Evolutionary conservation across 768 basidiomycete genomes (phyloP), one percentile per base, ranked within the genome.

Genomic region (Panaeolus cyanescens): DNA sequence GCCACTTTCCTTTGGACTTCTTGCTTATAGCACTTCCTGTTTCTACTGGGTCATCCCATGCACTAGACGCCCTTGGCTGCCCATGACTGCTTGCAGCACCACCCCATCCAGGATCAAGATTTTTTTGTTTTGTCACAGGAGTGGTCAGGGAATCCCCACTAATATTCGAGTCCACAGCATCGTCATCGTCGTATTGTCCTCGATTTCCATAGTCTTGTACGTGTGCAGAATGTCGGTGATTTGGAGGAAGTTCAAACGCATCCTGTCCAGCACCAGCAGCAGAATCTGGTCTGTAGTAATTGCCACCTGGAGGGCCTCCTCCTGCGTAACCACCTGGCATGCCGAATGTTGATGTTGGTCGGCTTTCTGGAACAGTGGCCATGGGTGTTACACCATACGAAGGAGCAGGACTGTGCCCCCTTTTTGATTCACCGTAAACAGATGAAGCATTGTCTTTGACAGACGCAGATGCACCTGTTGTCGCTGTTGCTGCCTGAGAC

Each of bases 71-170:
- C 25, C 55, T 56, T 19, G 33, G 25, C 15, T 28, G 25, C 25
- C 25, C 45, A 30, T 56, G 36, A n/a, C 31, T 9, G 19, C 56
- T 32, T 17, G 31, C 56, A 30, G 50, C 54, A 32, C 64, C 59
- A 17, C 62, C 39, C 64, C 62, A 59, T 20, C 64, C 64, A 54
- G 17, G 20, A 20, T 60, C 57, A 50, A 64, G 37, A 5, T 54
- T 25, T 25, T 40, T 37, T 30, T 62, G 60, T 17, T 40, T 31
- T n/a, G 45, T 59, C 54, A 67, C 72, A 3, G 74, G 74, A 9
- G 76, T 76, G 5, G 74, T 74, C 36, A 77, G 64, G 4, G 74
- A 70, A 20, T 71, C 72, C 13, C 62, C 63, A 31, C 72, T 68
- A n/a, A 74, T 59, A 5, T 65, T 66, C 22, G 75, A 74, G 22